Conservation (phyloP, 306 rosid genomes). For the Carpinus viminea region DNA sequence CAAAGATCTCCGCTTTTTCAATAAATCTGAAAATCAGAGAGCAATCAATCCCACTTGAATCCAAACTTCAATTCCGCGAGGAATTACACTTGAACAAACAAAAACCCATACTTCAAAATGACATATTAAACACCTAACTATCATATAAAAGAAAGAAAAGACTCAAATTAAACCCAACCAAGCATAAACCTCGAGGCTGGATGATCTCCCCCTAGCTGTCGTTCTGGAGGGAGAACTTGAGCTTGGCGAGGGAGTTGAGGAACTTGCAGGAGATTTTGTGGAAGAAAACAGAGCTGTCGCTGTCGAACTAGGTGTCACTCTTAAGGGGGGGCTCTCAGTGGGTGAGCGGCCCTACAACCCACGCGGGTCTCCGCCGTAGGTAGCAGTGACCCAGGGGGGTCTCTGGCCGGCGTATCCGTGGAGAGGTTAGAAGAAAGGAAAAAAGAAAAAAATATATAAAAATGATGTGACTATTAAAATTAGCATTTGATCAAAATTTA, state of each 20-base stretch:
- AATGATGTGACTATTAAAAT: too few relatives aligned
- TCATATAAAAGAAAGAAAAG: not conserved
- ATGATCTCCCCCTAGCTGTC: constrained; percentile 57
- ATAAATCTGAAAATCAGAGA: not conserved
- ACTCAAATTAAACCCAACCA: not conserved
- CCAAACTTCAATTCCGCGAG: not conserved
- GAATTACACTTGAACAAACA: not conserved
- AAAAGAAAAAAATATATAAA: too few relatives aligned
- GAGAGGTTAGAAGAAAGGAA: too few relatives aligned
- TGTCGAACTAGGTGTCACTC: constrained; percentile 87
- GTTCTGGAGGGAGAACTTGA: constrained; percentile 66
- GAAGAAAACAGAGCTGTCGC: constrained; percentile 69
- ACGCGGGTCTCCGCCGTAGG: too few relatives aligned
- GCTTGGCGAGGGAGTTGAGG: constrained; percentile 69
- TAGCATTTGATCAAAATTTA: too few relatives aligned
- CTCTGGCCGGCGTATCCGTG: too few relatives aligned
- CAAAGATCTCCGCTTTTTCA: not conserved
- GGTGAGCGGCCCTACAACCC: too few relatives aligned
- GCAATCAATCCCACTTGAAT: not conserved
- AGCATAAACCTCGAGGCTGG: constrained; percentile 46
- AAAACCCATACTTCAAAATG: not conserved
- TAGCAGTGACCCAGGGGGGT: too few relatives aligned
- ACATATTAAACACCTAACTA: not conserved
- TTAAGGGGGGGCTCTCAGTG: constrained; percentile 49
- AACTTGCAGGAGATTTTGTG: constrained; percentile 84